Percentiles rank a stretch among this genome's conserved stretches.
Conservation (phyloP, 306 rosid species). For the Castanea crenata region DNA sequence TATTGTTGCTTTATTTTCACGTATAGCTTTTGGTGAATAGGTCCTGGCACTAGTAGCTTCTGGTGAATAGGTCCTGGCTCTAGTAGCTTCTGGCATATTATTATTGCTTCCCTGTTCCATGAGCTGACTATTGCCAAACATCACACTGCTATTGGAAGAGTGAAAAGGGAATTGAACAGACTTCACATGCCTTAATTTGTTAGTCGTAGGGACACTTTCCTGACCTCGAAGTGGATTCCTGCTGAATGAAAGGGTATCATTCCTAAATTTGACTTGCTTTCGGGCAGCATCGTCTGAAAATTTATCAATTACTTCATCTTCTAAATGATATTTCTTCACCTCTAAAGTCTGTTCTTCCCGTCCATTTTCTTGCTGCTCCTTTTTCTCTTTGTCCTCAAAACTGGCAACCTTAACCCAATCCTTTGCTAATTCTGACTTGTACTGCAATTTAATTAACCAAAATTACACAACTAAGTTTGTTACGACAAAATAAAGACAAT, state of each 20-base stretch:
- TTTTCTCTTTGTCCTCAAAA: slow-evolving; percentile 29
- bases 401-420: slow-evolving; percentile 19
- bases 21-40: slow-evolving; percentile 8
- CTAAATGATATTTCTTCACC: slow-evolving; percentile 26
- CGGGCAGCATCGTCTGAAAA: slow-evolving; percentile 34
- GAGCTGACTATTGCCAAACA: slow-evolving; percentile 27
- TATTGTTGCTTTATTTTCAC: slow-evolving; percentile 28
- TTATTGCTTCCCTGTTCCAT: slow-evolving; percentile 32
- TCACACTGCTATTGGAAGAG: slow-evolving; percentile 32
- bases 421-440: slow-evolving; percentile 26
- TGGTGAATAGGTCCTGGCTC: slow-evolving; percentile 18
- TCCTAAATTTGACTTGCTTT: slow-evolving; percentile 30
- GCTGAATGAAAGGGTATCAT: slow-evolving; percentile 23
- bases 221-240: slow-evolving; percentile 31
- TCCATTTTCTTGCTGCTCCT: slow-evolving; percentile 25
- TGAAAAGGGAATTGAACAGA: slow-evolving; percentile 35
- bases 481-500: neutral
- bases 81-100: slow-evolving; percentile 25
- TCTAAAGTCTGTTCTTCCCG: slow-evolving; percentile 13
- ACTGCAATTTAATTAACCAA: slow-evolving; percentile 48
- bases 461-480: slow-evolving; percentile 15
- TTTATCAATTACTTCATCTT: slow-evolving; percentile 32
- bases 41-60: slow-evolving; percentile 24
- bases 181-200: slow-evolving; percentile 39
- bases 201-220: slow-evolving; percentile 22